phyloP scores from a whole-genome alignment of 805 yeast genomes.

The Saccharomycopsis schoenii region DNA sequence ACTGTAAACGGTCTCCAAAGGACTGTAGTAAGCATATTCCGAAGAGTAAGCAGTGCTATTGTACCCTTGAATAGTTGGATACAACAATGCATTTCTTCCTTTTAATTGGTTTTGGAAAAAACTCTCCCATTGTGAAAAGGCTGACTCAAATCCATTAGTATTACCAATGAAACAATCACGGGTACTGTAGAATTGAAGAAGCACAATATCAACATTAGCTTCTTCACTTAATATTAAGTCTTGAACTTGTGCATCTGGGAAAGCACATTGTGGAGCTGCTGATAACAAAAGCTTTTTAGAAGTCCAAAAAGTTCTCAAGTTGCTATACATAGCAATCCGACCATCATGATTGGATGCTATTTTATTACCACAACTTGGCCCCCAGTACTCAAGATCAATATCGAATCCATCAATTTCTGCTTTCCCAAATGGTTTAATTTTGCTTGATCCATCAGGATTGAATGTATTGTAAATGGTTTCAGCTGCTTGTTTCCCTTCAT shows the following conservation, averaged over 20 bases:
- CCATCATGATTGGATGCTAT: slow-evolving; percentile 34
- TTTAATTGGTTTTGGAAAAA: neutral
- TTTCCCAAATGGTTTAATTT: slow-evolving; percentile 34
- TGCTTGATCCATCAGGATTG: slow-evolving; percentile 1
- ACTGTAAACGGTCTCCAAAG: neutral
- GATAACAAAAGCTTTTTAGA: slow-evolving; percentile 48
- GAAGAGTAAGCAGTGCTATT: neutral
- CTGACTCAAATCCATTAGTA: slow-evolving; percentile 33
- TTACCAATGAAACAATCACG: slow-evolving; percentile 32
- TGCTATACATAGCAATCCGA: slow-evolving; percentile 36
- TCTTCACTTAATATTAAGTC: slow-evolving; percentile 30
- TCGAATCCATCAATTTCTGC: slow-evolving; percentile 66
- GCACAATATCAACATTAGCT: slow-evolving; percentile 41
- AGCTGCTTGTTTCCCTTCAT: slow-evolving; percentile 4
- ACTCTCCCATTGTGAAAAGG: slow-evolving; percentile 36
- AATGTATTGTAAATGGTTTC: slow-evolving; percentile 6
- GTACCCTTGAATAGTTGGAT: neutral
- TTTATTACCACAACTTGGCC: neutral
- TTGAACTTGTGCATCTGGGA: slow-evolving; percentile 37
- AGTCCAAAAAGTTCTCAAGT: slow-evolving; percentile 18
- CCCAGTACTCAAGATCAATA: slow-evolving; percentile 56
- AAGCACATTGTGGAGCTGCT: slow-evolving; percentile 61
- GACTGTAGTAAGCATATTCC: neutral
- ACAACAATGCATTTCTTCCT: neutral
- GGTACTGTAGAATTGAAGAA: slow-evolving; percentile 59